Percentiles rank a stretch among this genome's conserved stretches.
These are phyloP conservation scores for Zizania palustris DNA, from an alignment of 202 grass and related monocot species.

Conservation along the genomic window DNA sequence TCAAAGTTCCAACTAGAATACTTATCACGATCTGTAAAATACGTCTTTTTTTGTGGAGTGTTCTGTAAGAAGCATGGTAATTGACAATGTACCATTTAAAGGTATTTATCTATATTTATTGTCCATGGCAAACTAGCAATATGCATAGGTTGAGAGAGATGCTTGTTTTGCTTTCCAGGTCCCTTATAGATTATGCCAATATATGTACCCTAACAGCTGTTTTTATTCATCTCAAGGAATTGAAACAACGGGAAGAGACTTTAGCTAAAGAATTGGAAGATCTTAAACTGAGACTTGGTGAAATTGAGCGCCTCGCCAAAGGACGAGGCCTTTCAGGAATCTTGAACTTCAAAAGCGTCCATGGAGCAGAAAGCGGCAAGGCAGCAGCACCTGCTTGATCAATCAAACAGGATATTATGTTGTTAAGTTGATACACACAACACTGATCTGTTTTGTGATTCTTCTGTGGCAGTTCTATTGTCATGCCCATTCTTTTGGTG, in stretches of 20 bases:
- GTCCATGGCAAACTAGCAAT: background rate
- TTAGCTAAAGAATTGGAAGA: slow-evolving; percentile 61
- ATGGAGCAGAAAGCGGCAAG: slow-evolving; percentile 42
- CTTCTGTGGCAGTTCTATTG: background rate
- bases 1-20: background rate
- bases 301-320: slow-evolving; percentile 70
- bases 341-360: slow-evolving; percentile 55
- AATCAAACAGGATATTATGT: slow-evolving; percentile 6
- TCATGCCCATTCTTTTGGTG: slow-evolving; percentile 48
- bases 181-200: background rate
- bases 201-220: slow-evolving; percentile 23
- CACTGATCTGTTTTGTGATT: slow-evolving; percentile 33
- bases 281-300: slow-evolving; percentile 68
- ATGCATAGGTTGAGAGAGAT: background rate
- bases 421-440: background rate
- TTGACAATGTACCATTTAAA: background rate
- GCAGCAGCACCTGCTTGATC: slow-evolving; percentile 56
- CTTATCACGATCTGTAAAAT: background rate
- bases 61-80: slow-evolving; percentile 11
- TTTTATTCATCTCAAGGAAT: slow-evolving; percentile 44
- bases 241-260: slow-evolving; percentile 65
- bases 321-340: slow-evolving; percentile 74
- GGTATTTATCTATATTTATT: background rate
- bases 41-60: background rate
- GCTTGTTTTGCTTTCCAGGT: slow-evolving; percentile 16